phyloP scores from a whole-genome alignment of 2,329 filamentous ascomycete genomes.

The Colletotrichum spaethianum region DNA sequence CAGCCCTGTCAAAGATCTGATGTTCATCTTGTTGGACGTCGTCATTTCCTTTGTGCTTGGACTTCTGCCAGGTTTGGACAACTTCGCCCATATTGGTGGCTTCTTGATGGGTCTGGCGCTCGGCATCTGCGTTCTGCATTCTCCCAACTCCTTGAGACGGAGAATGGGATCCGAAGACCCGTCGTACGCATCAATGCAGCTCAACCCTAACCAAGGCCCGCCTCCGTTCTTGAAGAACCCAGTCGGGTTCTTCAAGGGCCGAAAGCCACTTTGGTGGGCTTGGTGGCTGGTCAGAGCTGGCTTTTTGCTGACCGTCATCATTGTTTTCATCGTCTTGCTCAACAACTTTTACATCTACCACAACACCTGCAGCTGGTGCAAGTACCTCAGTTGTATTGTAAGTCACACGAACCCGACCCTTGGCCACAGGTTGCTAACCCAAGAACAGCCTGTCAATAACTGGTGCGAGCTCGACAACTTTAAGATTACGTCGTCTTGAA shows the following conservation, averaged over 20 bases:
- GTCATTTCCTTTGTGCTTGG: conserved; percentile 93
- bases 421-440: neutral
- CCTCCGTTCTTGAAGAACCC: conserved; percentile 73
- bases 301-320: conserved; percentile 82
- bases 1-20: conserved; percentile 85
- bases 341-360: conserved; percentile 91
- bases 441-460: conserved; percentile 71
- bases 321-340: conserved; percentile 88
- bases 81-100: conserved; percentile 97
- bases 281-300: conserved; percentile 93
- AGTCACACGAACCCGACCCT: conserved; percentile 57
- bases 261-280: conserved; percentile 95
- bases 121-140: conserved; percentile 89
- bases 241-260: conserved; percentile 88
- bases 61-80: conserved; percentile 92
- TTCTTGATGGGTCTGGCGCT: conserved; percentile 93
- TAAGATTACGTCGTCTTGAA: conserved; percentile 20
- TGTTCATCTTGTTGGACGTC: conserved; percentile 89
- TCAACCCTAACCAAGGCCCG: conserved; percentile 62
- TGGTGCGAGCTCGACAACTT: conserved; percentile 72
- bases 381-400: conserved; percentile 93
- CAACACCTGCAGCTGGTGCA: conserved; percentile 90
- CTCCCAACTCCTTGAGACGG: conserved; percentile 83
- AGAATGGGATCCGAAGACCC: conserved; percentile 77
- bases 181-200: conserved; percentile 79